Evolutionary conservation across 495 filamentous ascomycete species (phyloP).

Genomic region (Tirmania nivea): DNA sequence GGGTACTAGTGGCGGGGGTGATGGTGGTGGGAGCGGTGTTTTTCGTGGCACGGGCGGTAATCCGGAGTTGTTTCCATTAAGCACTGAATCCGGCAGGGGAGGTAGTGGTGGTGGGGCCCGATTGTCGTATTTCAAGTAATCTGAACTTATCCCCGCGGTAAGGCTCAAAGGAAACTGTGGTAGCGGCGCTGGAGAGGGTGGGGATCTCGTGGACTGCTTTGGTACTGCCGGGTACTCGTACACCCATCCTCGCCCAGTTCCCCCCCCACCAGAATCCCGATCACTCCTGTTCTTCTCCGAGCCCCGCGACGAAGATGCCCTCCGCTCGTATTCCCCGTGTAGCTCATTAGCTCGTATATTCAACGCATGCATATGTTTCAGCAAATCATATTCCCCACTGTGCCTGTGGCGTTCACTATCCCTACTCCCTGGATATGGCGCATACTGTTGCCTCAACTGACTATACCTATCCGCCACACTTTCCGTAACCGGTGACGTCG

Average conservation of each 20-base stretch:
- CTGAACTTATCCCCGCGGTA: too few relatives aligned
- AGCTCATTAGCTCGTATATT: background rate
- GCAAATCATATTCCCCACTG: slow-evolving; percentile 3
- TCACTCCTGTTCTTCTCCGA: background rate
- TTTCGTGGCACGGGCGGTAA: background rate
- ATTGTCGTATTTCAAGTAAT: background rate
- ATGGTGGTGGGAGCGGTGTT: slow-evolving; percentile 11
- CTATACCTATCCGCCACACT: background rate
- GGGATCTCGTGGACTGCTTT: background rate
- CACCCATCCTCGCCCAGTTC: slow-evolving; percentile 5
- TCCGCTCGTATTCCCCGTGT: background rate
- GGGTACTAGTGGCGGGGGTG: slow-evolving; percentile 22
- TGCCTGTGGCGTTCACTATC: slow-evolving; percentile 4
- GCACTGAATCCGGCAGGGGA: background rate
- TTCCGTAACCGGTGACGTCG: background rate
- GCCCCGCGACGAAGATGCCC: background rate
- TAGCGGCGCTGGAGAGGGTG: background rate
- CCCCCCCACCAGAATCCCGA: slow-evolving; percentile 5
- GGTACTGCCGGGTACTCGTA: background rate
- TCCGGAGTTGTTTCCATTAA: background rate
- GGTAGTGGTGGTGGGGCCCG: slow-evolving; percentile 1
- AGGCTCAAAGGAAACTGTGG: background rate
- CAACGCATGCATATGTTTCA: background rate
- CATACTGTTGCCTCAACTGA: slow-evolving; percentile 3
- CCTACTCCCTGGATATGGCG: background rate